A percentile compares a stretch with the other conserved stretches of the same genome.
Evolutionary conservation across 2,329 filamentous ascomycete genomes (phyloP).

Genomic region (Fusarium fujikuroi): DNA sequence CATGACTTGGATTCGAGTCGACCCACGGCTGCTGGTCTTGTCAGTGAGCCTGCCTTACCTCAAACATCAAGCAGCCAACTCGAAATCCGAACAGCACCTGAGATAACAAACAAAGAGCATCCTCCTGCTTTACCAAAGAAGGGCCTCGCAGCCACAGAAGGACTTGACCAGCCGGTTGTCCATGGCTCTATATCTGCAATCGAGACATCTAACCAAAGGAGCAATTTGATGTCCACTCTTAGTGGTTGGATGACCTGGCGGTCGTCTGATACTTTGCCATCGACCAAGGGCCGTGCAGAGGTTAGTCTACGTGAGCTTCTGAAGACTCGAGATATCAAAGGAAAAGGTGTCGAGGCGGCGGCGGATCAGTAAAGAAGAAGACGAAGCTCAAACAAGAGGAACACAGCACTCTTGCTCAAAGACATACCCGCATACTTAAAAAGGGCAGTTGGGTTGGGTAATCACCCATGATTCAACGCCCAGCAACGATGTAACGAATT

Average conservation of each 20-base stretch:
- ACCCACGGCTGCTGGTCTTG: slow-evolving; percentile 55
- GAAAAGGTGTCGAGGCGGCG: slow-evolving; percentile 47
- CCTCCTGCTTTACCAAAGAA: slow-evolving; percentile 25
- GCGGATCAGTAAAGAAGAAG: slow-evolving; percentile 7
- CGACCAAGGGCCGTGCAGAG: slow-evolving; percentile 61
- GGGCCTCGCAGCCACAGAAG: slow-evolving; percentile 29
- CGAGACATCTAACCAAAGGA: slow-evolving; percentile 39
- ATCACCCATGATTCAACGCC: slow-evolving; percentile 21
- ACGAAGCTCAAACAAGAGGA: slow-evolving; percentile 35
- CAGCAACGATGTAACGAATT: slow-evolving; percentile 35
- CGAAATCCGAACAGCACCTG: slow-evolving; percentile 55
- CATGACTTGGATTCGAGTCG: slow-evolving; percentile 47
- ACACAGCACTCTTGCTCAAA: slow-evolving; percentile 41
- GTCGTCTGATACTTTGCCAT: slow-evolving; percentile 34
- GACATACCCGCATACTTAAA: neutral
- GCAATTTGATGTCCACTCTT: slow-evolving; percentile 53
- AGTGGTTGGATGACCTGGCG: slow-evolving; percentile 61
- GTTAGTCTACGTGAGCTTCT: slow-evolving; percentile 66
- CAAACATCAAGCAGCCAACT: slow-evolving; percentile 65
- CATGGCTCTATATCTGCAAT: slow-evolving; percentile 45
- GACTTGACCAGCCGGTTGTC: slow-evolving; percentile 43
- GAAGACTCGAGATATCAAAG: slow-evolving; percentile 51
- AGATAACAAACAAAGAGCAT: slow-evolving; percentile 41
- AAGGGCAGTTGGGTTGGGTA: neutral
- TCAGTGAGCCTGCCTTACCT: slow-evolving; percentile 67